phyloP scores from a whole-genome alignment of 805 yeast species.

The Babjeviella inositovora region DNA sequence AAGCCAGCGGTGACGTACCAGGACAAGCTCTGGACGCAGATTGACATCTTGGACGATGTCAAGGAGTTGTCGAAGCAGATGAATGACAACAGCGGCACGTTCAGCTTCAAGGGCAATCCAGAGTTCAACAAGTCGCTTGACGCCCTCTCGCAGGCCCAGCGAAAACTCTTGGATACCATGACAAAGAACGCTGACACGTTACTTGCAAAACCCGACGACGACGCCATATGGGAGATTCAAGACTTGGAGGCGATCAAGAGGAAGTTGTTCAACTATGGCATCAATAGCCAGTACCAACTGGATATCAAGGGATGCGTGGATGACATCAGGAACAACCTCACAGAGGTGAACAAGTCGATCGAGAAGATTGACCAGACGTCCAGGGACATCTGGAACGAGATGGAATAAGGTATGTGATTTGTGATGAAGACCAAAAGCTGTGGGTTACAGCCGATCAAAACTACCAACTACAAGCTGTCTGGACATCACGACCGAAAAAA shows the following conservation, averaged over 20 bases:
- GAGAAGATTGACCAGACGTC: conserved; percentile 25
- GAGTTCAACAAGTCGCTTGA: conserved; percentile 35
- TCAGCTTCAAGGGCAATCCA: conserved; percentile 30
- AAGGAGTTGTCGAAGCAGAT: conserved; percentile 35
- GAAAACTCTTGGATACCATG: conserved; percentile 3
- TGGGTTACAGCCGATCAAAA: too few relatives aligned
- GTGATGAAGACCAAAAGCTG: too few relatives aligned
- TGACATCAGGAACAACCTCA: conserved; percentile 29
- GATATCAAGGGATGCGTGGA: conserved; percentile 31
- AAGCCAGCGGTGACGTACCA: conserved; percentile 48
- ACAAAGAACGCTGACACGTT: conserved; percentile 2
- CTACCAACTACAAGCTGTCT: too few relatives aligned
- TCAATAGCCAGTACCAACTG: conserved; percentile 36
- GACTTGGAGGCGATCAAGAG: conserved; percentile 13
- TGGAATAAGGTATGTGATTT: too few relatives aligned
- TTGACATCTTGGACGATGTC: conserved; percentile 75
- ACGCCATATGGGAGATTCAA: conserved; percentile 6
- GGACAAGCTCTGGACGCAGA: conserved; percentile 76
- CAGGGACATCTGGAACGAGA: conserved; percentile 21
- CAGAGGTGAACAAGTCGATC: conserved; percentile 34
- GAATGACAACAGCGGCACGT: conserved; percentile 24
- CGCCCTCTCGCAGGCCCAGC: conserved; percentile 27
- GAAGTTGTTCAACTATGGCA: conserved; percentile 25
- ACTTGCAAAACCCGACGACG: conserved; percentile 4
- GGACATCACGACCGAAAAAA: too few relatives aligned